A percentile compares a stretch with the other conserved stretches of the same genome.
These are phyloP conservation scores for Cercospora sp. DNA, from an alignment of 2,329 filamentous ascomycete genomes.

Conservation along the genomic window DNA sequence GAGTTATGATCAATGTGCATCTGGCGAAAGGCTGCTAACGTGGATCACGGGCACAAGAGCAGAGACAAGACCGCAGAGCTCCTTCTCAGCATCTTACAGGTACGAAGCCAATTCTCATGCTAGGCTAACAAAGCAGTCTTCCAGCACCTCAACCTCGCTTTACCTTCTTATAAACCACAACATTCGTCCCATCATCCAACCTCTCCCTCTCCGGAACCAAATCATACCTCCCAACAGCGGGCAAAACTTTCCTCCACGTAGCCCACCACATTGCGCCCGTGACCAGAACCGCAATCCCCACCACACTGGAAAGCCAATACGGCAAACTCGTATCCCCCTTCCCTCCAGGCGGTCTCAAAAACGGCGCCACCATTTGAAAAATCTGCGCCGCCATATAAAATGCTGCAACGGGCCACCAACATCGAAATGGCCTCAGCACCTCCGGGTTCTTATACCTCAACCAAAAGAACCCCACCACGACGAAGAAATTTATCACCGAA, in stretches of 20 bases:
- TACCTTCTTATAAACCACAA: conserved; percentile 10
- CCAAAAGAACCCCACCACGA: conserved; percentile 60
- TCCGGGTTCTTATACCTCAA: conserved; percentile 61
- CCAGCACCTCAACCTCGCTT: neutral
- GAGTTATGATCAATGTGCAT: neutral
- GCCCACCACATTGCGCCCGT: conserved; percentile 17
- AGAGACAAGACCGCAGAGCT: neutral
- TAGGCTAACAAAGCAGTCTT: neutral
- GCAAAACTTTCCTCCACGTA: conserved; percentile 12
- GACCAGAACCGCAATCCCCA: conserved; percentile 43
- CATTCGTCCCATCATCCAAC: conserved; percentile 8
- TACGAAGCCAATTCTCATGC: too few species aligned
- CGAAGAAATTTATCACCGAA: conserved; percentile 60
- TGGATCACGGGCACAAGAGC: neutral
- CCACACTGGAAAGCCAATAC: conserved; percentile 49
- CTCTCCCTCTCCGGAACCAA: conserved; percentile 9
- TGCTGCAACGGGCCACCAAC: conserved; percentile 61
- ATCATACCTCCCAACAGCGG: conserved; percentile 4
- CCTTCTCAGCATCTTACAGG: neutral
- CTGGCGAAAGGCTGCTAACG: neutral
- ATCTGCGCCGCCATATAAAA: conserved; percentile 42
- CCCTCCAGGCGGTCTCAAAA: conserved; percentile 45
- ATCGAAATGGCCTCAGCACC: conserved; percentile 63
- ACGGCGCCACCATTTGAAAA: conserved; percentile 48
- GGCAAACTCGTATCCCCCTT: conserved; percentile 47